phyloP scores from a whole-genome alignment of 805 yeast genomes.

The Zygosaccharomyces kombuchaensis region DNA sequence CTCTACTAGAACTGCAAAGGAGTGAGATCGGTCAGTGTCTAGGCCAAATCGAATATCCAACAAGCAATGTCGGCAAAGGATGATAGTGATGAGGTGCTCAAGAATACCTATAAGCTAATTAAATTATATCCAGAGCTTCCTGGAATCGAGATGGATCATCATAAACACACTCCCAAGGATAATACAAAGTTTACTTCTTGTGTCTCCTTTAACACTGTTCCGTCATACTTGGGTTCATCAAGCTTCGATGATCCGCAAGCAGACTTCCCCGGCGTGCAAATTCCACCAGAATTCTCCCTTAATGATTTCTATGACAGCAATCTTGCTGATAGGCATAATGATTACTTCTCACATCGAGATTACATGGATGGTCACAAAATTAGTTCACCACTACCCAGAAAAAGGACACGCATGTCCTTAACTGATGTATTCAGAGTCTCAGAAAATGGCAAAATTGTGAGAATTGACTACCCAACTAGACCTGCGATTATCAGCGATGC shows the following conservation, averaged over 20 bases:
- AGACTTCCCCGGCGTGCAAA: constrained; percentile 28
- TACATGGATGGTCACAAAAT: constrained; percentile 10
- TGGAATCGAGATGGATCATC: neutral
- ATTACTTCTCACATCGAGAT: constrained; percentile 15
- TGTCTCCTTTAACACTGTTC: constrained; percentile 36
- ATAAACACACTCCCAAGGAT: neutral
- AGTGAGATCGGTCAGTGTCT: neutral
- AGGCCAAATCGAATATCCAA: neutral
- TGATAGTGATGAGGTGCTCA: constrained; percentile 13
- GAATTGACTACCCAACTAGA: constrained; percentile 35
- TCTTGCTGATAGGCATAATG: constrained; percentile 10
- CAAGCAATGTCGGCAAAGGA: constrained; percentile 8
- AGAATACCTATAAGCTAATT: constrained; percentile 17
- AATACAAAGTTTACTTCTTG: constrained; percentile 19
- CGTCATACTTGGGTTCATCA: constrained; percentile 22
- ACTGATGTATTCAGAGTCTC: constrained; percentile 24
- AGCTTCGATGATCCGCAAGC: constrained; percentile 16
- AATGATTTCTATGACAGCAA: constrained; percentile 33
- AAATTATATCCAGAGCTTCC: constrained; percentile 10
- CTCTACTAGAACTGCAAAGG: neutral
- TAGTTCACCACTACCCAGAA: constrained; percentile 14
- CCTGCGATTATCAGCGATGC: constrained; percentile 32
- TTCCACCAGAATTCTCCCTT: constrained; percentile 29
- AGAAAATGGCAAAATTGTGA: constrained; percentile 31
- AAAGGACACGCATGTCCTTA: constrained; percentile 6